Evolutionary conservation across 2,329 filamentous ascomycete genomes (phyloP).

Genomic region (Neonectria ditissima): DNA sequence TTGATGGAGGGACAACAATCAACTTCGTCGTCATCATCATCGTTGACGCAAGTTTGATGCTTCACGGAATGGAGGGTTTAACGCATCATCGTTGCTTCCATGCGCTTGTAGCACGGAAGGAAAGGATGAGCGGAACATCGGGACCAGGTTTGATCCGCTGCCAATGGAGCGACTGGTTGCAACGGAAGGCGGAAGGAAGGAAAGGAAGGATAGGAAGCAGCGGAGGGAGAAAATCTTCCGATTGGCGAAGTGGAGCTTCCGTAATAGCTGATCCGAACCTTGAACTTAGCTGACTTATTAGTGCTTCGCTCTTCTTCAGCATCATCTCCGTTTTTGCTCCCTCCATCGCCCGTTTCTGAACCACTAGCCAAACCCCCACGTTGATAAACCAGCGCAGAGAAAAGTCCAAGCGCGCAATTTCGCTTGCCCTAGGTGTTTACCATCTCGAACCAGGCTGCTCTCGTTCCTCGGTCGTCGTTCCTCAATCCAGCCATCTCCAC

Average conservation of each 20-base stretch:
- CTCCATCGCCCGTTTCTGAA: background rate
- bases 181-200: constrained; percentile 32
- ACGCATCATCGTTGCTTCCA: too few relatives aligned
- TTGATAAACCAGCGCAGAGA: background rate
- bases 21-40: background rate
- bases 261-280: constrained; percentile 11
- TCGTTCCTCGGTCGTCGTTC: background rate
- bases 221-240: constrained; percentile 25
- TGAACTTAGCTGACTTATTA: too few relatives aligned
- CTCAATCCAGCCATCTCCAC: constrained; percentile 20
- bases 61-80: background rate
- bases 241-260: constrained; percentile 33
- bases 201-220: constrained; percentile 30
- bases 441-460: constrained; percentile 1
- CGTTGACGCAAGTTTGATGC: background rate
- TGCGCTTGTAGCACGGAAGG: constrained; percentile 7
- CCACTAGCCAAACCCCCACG: background rate
- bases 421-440: background rate
- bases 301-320: background rate
- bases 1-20: background rate
- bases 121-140: constrained; percentile 4
- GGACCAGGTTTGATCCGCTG: constrained; percentile 16
- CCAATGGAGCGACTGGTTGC: constrained; percentile 6
- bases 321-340: constrained; percentile 1
- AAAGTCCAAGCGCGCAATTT: constrained; percentile 10